Conservation (phyloP, 805 yeast species). For the Candida loeiensis region DNA sequence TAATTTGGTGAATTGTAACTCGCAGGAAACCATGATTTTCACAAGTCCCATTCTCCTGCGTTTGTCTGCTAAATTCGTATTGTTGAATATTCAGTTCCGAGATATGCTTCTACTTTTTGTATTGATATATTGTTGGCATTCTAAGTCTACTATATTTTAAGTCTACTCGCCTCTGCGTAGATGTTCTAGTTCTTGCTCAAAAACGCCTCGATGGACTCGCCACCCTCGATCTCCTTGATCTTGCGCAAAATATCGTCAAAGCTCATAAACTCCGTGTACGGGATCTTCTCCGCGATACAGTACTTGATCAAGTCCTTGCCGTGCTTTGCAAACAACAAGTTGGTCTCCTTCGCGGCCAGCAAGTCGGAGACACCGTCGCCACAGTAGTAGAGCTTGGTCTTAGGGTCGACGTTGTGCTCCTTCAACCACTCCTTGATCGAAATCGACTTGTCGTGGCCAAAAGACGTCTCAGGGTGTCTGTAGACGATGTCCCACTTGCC, state of each 20-base stretch:
- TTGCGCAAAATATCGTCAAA: slow-evolving; percentile 71
- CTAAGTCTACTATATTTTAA: too few relatives aligned
- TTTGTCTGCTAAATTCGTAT: too few relatives aligned
- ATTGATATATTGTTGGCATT: too few relatives aligned
- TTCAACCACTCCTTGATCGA: slow-evolving; percentile 57
- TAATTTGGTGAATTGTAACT: too few relatives aligned
- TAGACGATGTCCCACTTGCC: slow-evolving; percentile 80
- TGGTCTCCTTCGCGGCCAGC: slow-evolving; percentile 93
- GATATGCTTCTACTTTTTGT: too few relatives aligned
- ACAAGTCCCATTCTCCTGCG: too few relatives aligned
- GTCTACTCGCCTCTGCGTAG: too few relatives aligned
- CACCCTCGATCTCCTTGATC: slow-evolving; percentile 47
- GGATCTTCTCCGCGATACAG: slow-evolving; percentile 76
- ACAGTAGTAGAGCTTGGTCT: slow-evolving; percentile 66
- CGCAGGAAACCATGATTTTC: too few relatives aligned
- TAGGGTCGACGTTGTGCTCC: slow-evolving; percentile 23
- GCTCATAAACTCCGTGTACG: slow-evolving; percentile 76
- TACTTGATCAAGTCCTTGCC: slow-evolving; percentile 87
- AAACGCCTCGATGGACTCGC: slow-evolving; percentile 10
- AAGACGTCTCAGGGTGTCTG: slow-evolving; percentile 73
- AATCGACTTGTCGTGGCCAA: slow-evolving; percentile 93
- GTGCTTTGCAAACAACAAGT: slow-evolving; percentile 85
- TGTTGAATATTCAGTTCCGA: too few relatives aligned
- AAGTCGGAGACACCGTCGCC: slow-evolving; percentile 98
- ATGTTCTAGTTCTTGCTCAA: slow-evolving; percentile 5